Percentiles rank a stretch among this genome's conserved stretches.
These are phyloP conservation scores for Botrytis pseudocinerea DNA, from an alignment of 2,329 filamentous ascomycete species.

Conservation along the genomic window DNA sequence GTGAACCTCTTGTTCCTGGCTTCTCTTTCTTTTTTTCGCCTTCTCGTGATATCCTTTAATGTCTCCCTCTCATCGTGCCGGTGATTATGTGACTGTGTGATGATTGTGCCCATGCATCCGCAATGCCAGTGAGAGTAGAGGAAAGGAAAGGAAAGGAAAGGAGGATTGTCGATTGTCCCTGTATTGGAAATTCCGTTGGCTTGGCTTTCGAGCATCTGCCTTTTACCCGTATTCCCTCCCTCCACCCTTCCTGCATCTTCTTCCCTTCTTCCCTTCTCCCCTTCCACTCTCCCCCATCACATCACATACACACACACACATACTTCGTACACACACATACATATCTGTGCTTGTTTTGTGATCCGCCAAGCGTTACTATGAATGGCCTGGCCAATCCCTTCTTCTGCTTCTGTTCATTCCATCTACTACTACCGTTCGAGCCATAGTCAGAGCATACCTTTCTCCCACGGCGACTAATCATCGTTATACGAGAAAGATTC, in stretches of 20 bases:
- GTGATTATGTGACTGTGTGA: background rate
- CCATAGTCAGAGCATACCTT: background rate
- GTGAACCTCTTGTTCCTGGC: background rate
- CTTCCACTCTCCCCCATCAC: background rate
- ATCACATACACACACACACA: background rate
- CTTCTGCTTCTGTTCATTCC: background rate
- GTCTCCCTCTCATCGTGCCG: background rate
- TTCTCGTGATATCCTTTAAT: background rate
- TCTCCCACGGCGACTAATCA: background rate
- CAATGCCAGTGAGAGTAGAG: background rate
- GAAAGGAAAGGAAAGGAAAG: slow-evolving; percentile 3
- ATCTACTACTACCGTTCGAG: background rate
- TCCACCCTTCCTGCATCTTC: background rate
- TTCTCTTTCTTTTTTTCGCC: background rate
- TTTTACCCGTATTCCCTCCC: background rate
- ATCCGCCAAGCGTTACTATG: background rate
- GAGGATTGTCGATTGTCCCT: background rate
- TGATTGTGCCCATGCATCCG: background rate
- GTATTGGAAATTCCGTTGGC: background rate
- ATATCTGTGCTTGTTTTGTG: background rate
- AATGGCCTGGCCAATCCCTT: background rate
- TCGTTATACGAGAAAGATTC: background rate
- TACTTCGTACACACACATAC: background rate
- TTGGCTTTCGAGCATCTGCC: background rate
- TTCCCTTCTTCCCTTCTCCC: background rate